A percentile compares a stretch with the other conserved stretches of the same genome.
Evolutionary conservation across 2,329 filamentous ascomycete species (phyloP).

Genomic region (Phyllosticta paracitricarpa): DNA sequence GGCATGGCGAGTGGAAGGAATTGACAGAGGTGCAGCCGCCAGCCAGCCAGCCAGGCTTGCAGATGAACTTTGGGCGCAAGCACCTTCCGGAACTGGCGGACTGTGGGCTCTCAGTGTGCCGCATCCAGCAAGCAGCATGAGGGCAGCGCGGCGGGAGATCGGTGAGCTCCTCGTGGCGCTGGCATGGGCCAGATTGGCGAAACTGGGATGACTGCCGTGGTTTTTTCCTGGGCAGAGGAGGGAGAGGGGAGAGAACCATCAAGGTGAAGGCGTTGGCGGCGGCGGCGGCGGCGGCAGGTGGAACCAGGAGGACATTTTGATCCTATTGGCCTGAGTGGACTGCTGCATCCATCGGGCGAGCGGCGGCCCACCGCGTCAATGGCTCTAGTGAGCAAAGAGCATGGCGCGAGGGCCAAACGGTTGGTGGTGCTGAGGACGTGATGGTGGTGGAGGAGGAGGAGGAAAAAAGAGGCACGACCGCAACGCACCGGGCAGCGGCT

Average conservation of each 20-base stretch:
- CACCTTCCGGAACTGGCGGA: not conserved
- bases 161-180: not conserved
- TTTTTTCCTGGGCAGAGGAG: not conserved
- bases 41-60: not conserved
- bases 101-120: not conserved
- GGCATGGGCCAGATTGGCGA: not conserved
- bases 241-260: not conserved
- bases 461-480: too few species aligned
- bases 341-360: not conserved
- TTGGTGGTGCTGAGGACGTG: not conserved
- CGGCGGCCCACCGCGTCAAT: not conserved
- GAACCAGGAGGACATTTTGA: not conserved
- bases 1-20: not conserved
- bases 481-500: not conserved
- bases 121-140: not conserved
- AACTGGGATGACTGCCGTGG: not conserved
- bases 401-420: not conserved
- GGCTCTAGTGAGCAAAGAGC: not conserved
- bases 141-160: not conserved
- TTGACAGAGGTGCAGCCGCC: not conserved
- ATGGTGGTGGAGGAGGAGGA: not conserved
- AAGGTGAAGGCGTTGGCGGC: not conserved
- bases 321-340: too few species aligned
- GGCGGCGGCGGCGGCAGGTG: not conserved
- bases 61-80: not conserved